These are phyloP conservation scores for Phytophthora nicotianae DNA, from an alignment of 352 stramenopile genomes.

Conservation along the genomic window DNA sequence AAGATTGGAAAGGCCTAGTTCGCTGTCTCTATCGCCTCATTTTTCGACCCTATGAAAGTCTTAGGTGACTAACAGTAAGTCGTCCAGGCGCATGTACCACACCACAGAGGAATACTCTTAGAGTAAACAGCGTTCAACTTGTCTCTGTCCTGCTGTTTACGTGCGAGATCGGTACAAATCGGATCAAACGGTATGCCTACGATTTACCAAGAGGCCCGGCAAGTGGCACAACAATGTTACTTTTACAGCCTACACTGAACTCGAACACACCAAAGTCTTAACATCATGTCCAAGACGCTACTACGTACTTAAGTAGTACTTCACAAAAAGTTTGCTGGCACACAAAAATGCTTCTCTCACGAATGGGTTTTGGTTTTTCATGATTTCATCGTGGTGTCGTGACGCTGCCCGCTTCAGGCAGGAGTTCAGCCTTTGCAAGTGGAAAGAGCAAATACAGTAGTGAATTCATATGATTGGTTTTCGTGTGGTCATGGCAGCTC, in stretches of 20 bases:
- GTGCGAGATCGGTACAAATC: no score
- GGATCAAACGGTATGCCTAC: no score
- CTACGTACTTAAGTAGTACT: no score
- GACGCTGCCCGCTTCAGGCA: background rate
- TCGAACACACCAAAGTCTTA: no score
- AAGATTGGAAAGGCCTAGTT: slow-evolving; percentile 8
- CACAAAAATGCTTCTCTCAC: no score
- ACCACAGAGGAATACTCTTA: background rate
- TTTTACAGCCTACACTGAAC: no score
- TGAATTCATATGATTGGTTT: slow-evolving; percentile 11
- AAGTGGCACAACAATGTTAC: no score
- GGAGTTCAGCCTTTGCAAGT: background rate
- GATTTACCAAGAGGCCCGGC: no score
- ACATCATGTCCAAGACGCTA: no score
- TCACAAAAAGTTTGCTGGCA: no score
- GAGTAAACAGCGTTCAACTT: background rate
- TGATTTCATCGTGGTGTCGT: background rate
- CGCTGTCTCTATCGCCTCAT: slow-evolving; percentile 3
- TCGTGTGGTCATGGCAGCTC: background rate
- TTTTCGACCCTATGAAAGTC: slow-evolving; percentile 1
- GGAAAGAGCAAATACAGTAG: background rate
- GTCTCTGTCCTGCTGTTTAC: background rate
- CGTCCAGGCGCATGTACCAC: background rate
- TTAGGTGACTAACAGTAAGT: background rate
- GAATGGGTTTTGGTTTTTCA: background rate